Evolutionary conservation across 148 eudicot genomes (phyloP).

Genomic region (Dianthus caryophyllus): DNA sequence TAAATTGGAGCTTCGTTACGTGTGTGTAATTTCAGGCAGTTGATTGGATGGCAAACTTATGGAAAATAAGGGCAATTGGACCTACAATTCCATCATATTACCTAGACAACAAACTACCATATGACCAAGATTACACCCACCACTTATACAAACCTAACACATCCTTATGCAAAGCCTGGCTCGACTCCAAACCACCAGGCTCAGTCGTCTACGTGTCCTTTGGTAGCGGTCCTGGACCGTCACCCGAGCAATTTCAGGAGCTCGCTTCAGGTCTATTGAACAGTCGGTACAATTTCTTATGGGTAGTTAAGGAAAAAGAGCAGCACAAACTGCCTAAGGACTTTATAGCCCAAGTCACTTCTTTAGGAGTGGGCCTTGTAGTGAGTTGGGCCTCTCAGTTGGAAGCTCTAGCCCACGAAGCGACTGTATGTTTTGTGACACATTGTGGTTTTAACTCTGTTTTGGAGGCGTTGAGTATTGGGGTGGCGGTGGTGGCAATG

Average conservation of each 20-base stretch:
- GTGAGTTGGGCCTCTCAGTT: conserved; percentile 63
- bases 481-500: conserved; percentile 51
- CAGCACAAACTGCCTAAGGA: conserved; percentile 31
- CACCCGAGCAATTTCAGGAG: conserved; percentile 45
- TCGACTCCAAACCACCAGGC: conserved; percentile 35
- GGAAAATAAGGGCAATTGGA: conserved; percentile 45
- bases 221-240: conserved; percentile 41
- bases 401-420: conserved; percentile 41
- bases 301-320: conserved; percentile 51
- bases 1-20: too few species aligned
- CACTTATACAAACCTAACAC: conserved; percentile 36
- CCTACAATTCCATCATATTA: conserved; percentile 61
- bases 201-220: conserved; percentile 61
- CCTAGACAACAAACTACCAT: conserved; percentile 39
- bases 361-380: conserved; percentile 26
- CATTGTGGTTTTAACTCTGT: conserved; percentile 69
- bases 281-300: conserved; percentile 37
- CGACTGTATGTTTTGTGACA: conserved; percentile 50
- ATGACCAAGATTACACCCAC: conserved; percentile 46
- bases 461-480: conserved; percentile 48
- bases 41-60: conserved; percentile 42
- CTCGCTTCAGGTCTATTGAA: conserved; percentile 37
- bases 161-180: conserved; percentile 38
- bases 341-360: conserved; percentile 21
- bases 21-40: conserved; percentile 26